Conservation (phyloP, 805 yeast species). For the Wickerhamiella nectarea region DNA sequence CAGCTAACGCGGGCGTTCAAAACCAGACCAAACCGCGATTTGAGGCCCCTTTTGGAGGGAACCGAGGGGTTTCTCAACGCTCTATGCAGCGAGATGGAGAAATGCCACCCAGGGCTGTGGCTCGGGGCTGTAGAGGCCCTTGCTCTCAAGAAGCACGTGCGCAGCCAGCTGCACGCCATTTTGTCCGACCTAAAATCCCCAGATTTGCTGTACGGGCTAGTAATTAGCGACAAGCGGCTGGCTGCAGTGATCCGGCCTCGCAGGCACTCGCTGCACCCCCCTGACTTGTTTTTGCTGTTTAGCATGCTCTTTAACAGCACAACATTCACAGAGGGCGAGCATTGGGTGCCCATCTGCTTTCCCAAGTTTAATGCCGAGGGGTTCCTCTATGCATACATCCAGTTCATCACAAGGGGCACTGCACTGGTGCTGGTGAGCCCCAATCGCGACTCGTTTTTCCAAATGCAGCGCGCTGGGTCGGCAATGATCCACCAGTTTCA, state of each 20-base stretch:
- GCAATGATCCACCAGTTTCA: conserved; percentile 35
- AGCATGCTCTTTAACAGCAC: conserved; percentile 52
- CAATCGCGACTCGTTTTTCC: conserved; percentile 66
- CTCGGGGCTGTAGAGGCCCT: conserved; percentile 56
- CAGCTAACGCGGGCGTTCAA: conserved; percentile 56
- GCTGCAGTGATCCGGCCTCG: conserved; percentile 63
- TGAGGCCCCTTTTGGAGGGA: conserved; percentile 59
- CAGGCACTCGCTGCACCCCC: conserved; percentile 64
- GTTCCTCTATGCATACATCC: conserved; percentile 69
- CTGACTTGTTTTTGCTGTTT: conserved; percentile 64
- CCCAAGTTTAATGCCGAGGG: conserved; percentile 85
- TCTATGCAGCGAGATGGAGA: conserved; percentile 40
- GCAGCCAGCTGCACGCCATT: conserved; percentile 45
- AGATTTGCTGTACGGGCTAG: conserved; percentile 59
- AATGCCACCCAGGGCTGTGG: conserved; percentile 44
- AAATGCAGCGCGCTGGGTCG: conserved; percentile 48
- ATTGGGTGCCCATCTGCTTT: conserved; percentile 88
- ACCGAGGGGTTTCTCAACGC: conserved; percentile 63
- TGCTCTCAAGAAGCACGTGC: conserved; percentile 40
- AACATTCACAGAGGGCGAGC: conserved; percentile 42
- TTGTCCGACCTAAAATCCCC: conserved; percentile 36
- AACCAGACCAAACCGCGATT: conserved; percentile 65
- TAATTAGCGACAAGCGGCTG: conserved; percentile 52
- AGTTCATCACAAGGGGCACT: conserved; percentile 34
- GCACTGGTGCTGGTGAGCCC: conserved; percentile 44